phyloP scores from a whole-genome alignment of 202 grass and related monocot species.

The Bolboschoenoplectus hybrid region DNA sequence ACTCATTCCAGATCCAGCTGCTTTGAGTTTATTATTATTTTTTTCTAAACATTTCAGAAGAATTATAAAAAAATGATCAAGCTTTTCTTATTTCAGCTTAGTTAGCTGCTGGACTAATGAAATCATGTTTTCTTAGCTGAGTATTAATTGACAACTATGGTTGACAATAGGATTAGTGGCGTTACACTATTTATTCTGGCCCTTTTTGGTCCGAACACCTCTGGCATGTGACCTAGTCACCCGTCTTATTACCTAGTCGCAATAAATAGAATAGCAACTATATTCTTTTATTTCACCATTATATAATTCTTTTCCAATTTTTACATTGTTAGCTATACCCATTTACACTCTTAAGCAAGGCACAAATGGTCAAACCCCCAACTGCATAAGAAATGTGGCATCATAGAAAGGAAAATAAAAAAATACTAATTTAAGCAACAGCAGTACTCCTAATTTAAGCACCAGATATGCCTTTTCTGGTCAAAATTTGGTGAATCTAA shows the following conservation, averaged over 20 bases:
- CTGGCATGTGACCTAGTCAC: conserved; percentile 30
- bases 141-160: neutral
- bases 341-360: neutral
- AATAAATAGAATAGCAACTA: conserved; percentile 12
- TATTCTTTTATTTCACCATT: conserved; percentile 1
- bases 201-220: conserved; percentile 20
- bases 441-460: neutral
- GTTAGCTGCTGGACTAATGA: conserved; percentile 16
- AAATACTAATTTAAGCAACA: conserved; percentile 14
- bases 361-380: neutral
- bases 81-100: conserved; percentile 13
- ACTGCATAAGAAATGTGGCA: neutral
- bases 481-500: conserved; percentile 27
- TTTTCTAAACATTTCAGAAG: too few relatives aligned
- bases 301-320: neutral
- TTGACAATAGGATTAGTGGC: neutral
- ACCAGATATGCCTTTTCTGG: conserved; percentile 10
- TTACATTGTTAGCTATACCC: neutral
- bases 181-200: conserved; percentile 34
- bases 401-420: neutral
- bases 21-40: neutral
- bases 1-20: conserved; percentile 31
- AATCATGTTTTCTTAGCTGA: conserved; percentile 15
- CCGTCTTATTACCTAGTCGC: neutral
- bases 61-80: conserved; percentile 18